These are phyloP conservation scores for Pseudozyma thailandica DNA, from an alignment of 1,284 basidiomycete genomes.

Conservation along the genomic window DNA sequence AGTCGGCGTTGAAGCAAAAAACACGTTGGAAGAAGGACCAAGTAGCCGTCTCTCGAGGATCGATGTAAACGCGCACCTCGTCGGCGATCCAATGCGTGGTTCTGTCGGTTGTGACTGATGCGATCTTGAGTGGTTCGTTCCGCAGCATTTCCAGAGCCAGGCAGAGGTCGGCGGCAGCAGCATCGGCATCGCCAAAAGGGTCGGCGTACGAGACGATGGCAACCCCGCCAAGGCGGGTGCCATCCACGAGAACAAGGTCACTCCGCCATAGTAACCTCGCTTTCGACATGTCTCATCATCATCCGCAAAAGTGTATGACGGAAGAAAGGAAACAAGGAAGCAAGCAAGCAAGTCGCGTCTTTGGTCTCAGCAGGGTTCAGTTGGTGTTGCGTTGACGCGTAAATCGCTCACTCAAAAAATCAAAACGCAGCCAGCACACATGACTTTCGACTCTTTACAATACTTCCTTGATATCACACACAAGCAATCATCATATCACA, in stretches of 20 bases:
- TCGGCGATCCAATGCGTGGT: conserved; percentile 37
- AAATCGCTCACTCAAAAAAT: too few species aligned
- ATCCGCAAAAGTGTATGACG: background rate
- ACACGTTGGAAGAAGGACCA: conserved; percentile 56
- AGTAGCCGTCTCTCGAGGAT: conserved; percentile 46
- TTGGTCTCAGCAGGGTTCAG: too few species aligned
- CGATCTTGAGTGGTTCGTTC: conserved; percentile 52
- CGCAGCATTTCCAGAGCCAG: conserved; percentile 65
- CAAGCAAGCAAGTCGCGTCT: background rate
- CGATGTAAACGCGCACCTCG: conserved; percentile 50
- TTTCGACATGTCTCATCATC: conserved; percentile 21
- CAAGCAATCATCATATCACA: background rate
- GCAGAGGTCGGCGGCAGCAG: conserved; percentile 59
- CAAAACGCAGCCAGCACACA: background rate
- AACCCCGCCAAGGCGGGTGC: conserved; percentile 56
- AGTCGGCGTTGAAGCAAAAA: conserved; percentile 52
- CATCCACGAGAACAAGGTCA: conserved; percentile 56
- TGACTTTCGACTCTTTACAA: background rate
- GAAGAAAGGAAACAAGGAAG: background rate
- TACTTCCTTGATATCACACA: background rate
- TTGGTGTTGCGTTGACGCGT: too few species aligned
- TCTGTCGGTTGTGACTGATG: conserved; percentile 13
- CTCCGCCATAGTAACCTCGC: conserved; percentile 62
- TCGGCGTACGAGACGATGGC: conserved; percentile 60
- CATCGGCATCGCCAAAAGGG: conserved; percentile 42